phyloP scores from a whole-genome alignment of 805 yeast genomes.

The Ogataea paraovalis region DNA sequence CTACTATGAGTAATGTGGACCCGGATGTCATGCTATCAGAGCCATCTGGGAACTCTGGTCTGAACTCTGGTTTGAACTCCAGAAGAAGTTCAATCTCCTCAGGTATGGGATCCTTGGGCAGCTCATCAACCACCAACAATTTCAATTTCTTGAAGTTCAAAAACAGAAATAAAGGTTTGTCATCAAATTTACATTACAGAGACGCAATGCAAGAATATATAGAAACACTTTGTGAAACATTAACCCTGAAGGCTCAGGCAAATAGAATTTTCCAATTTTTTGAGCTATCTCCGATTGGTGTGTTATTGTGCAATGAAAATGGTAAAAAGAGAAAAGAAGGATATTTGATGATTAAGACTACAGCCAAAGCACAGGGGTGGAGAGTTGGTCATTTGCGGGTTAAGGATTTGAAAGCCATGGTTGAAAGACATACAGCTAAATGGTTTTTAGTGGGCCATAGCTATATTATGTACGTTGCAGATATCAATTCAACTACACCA shows the following conservation, averaged over 20 bases:
- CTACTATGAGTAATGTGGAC: background rate
- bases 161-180: slow-evolving; percentile 2
- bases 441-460: slow-evolving; percentile 89
- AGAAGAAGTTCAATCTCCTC: slow-evolving; percentile 10
- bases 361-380: slow-evolving; percentile 93
- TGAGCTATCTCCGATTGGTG: slow-evolving; percentile 85
- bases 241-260: slow-evolving; percentile 74
- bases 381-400: slow-evolving; percentile 83
- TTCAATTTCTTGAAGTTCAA: background rate
- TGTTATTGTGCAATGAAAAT: slow-evolving; percentile 75
- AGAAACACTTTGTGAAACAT: slow-evolving; percentile 50
- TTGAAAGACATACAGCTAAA: slow-evolving; percentile 82
- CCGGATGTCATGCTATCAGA: background rate
- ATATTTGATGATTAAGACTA: slow-evolving; percentile 68
- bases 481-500: slow-evolving; percentile 81
- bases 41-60: background rate
- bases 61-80: slow-evolving; percentile 6
- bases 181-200: slow-evolving; percentile 33
- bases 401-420: slow-evolving; percentile 79
- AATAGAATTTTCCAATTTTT: slow-evolving; percentile 81
- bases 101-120: background rate
- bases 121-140: slow-evolving; percentile 2
- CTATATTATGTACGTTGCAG: slow-evolving; percentile 80
- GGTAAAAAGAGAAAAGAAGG: slow-evolving; percentile 90
- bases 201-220: slow-evolving; percentile 63